Base-by-base conservation (phyloP, 2,329 filamentous ascomycete genomes). In the Fusarium vanettenii region DNA sequence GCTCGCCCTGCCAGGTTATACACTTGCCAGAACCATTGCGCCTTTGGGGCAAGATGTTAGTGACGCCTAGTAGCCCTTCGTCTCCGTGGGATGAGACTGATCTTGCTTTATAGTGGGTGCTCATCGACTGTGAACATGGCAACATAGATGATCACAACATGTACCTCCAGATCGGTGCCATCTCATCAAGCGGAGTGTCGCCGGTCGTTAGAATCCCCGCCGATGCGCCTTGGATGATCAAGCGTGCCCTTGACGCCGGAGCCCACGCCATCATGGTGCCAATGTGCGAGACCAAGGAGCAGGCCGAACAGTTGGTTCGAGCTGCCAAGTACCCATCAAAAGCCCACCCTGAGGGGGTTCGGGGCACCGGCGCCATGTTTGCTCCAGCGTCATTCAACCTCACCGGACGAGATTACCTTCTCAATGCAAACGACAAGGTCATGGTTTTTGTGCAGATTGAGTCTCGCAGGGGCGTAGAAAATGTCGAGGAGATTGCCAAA, bases 111-210 rank as follows among this genome's bases (percentile, higher is more conserved):
- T 31, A 56, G 52, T 56, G 90, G 85, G 87, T 92, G 5, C 85
- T 91, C 77, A 87, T 86, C 63, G 86, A 85, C 67, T 83, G 83
- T 48, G 85, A 85, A 67, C 85, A 86, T 72, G 85, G 85, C 16
- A 84, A 82, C 67, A 83, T 86, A 64, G 82, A 82, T 37, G 85
- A 86, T 70, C 79, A 81, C 50, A 78, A 81, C 10, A 86, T 85
- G 85, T 81, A 87, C 76, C 85, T 86, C 72, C 82, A 83, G 7
- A 84, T 86, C 9, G 82, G 83, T n/a, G 86, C 84, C 10, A 84
- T 86, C 43, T 79, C 84, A 35, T 80, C 83, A 2, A 79, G 82
- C 11, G 83, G 83, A 8, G 78, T 74, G 5, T 80, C 78, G 1
- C 78, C 78, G 11, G 72, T 80, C 22, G 78, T 80, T 5, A 66